Conservation (phyloP, 495 filamentous ascomycete species). For the Neurospora sp. region DNA sequence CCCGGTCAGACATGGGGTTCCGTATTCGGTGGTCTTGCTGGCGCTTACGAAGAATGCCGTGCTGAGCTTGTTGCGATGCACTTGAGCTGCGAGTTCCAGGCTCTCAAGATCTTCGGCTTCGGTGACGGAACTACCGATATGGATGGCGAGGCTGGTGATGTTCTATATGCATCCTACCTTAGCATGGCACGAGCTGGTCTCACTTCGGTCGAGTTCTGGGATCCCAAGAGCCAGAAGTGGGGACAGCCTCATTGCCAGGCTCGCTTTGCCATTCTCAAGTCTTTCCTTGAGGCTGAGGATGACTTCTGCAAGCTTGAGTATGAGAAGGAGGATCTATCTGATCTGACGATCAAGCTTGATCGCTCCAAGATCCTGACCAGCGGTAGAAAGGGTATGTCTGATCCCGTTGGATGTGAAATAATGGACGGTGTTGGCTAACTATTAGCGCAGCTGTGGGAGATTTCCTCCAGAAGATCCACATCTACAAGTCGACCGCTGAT, state of each 20-base stretch:
- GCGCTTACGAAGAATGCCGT: conserved; percentile 67
- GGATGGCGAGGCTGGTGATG: conserved; percentile 66
- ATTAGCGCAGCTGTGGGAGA: conserved; percentile 58
- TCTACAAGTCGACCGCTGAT: conserved; percentile 89
- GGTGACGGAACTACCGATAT: conserved; percentile 64
- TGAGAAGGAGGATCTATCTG: conserved; percentile 63
- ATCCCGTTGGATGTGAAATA: neutral
- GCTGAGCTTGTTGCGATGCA: conserved; percentile 89
- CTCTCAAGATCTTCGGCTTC: conserved; percentile 86
- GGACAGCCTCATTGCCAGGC: conserved; percentile 94
- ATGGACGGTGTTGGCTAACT: conserved; percentile 1
- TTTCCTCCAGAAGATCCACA: conserved; percentile 85
- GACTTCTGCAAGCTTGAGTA: conserved; percentile 74
- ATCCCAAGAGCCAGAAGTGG: conserved; percentile 81
- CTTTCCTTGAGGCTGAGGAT: conserved; percentile 75
- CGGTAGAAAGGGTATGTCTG: conserved; percentile 40
- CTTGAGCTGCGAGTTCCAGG: conserved; percentile 76
- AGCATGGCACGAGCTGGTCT: conserved; percentile 88
- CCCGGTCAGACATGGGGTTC: conserved; percentile 90
- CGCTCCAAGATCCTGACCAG: conserved; percentile 65
- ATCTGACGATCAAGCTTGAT: conserved; percentile 72
- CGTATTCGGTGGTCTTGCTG: conserved; percentile 78
- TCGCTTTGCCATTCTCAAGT: conserved; percentile 76
- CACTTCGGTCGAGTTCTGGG: conserved; percentile 77
- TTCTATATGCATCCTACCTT: conserved; percentile 78